Percentiles rank a stretch among this genome's conserved stretches.
phyloP scores from a whole-genome alignment of 441 rosid species.

The Heliophila coronopifolia region DNA sequence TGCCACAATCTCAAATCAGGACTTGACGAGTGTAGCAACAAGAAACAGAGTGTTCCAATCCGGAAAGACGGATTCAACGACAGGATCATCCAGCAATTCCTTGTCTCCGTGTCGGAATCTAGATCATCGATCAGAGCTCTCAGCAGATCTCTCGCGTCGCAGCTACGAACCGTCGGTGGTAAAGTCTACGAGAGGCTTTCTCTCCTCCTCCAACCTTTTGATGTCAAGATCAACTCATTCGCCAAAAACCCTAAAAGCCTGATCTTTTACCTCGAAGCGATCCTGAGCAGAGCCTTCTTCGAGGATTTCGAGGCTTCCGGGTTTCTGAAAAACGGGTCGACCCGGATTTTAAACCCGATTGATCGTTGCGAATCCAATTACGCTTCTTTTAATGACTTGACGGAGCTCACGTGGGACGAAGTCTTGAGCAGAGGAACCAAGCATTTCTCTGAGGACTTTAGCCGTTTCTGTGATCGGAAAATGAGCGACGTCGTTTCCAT shows the following conservation, averaged over 20 bases:
- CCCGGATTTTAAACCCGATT: slow-evolving; percentile 63
- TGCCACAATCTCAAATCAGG: slow-evolving; percentile 73
- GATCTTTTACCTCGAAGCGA: slow-evolving; percentile 65
- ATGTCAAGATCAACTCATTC: slow-evolving; percentile 50
- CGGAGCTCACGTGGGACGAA: slow-evolving; percentile 82
- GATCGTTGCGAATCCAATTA: slow-evolving; percentile 69
- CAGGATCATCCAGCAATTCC: slow-evolving; percentile 57
- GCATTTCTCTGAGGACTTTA: slow-evolving; percentile 90
- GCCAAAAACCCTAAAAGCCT: slow-evolving; percentile 56
- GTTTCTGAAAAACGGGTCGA: slow-evolving; percentile 49
- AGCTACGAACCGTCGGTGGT: slow-evolving; percentile 60
- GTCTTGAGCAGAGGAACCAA: slow-evolving; percentile 79
- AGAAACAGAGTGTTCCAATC: slow-evolving; percentile 23
- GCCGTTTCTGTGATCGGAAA: slow-evolving; percentile 87
- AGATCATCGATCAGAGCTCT: slow-evolving; percentile 58
- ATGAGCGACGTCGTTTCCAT: slow-evolving; percentile 89
- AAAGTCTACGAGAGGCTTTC: slow-evolving; percentile 64
- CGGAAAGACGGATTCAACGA: slow-evolving; percentile 36
- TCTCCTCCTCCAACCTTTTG: slow-evolving; percentile 64
- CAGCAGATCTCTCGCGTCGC: slow-evolving; percentile 65
- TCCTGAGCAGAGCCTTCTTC: slow-evolving; percentile 65
- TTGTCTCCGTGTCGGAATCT: slow-evolving; percentile 65
- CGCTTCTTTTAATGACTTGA: slow-evolving; percentile 48
- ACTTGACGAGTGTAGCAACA: slow-evolving; percentile 59
- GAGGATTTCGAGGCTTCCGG: slow-evolving; percentile 81